Conservation (phyloP, 345 rosid species). For the Draba incana region DNA sequence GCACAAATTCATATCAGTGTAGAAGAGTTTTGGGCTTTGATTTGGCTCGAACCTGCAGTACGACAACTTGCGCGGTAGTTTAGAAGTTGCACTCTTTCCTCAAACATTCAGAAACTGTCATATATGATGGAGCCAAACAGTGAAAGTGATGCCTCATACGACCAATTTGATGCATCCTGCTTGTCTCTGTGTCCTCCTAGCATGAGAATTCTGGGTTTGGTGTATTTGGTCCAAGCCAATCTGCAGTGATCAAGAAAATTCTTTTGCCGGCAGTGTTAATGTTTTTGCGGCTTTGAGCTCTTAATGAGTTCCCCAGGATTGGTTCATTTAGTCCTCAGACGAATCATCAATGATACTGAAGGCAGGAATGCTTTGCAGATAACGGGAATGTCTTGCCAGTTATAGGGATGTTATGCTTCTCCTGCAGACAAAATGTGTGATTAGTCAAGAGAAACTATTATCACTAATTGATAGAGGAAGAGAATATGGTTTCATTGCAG, state of each 20-base stretch:
- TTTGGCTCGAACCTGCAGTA: background rate
- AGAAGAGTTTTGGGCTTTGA: background rate
- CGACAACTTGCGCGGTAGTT: background rate
- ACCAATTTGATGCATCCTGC: background rate
- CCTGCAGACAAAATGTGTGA: conserved; percentile 2
- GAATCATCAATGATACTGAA: background rate
- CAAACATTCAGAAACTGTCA: conserved; percentile 5
- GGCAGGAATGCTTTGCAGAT: background rate
- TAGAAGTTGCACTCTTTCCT: conserved; percentile 6
- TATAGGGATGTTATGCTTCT: conserved; percentile 1
- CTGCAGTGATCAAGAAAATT: conserved; percentile 7
- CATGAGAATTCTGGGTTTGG: background rate
- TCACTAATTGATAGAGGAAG: conserved; percentile 6
- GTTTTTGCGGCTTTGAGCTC: background rate
- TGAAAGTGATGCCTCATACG: conserved; percentile 1
- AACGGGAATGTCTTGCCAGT: background rate
- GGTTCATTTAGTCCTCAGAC: background rate
- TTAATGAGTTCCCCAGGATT: background rate
- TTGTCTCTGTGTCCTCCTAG: background rate
- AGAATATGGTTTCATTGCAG: conserved; percentile 1
- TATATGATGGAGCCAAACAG: background rate
- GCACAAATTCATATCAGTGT: background rate
- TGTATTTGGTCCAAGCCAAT: background rate
- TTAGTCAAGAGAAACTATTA: background rate
- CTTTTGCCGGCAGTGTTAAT: background rate